A percentile compares a stretch with the other conserved stretches of the same genome.
Conservation (phyloP, 2,329 filamentous ascomycete genomes). For the Trichoderma lentiforme region DNA sequence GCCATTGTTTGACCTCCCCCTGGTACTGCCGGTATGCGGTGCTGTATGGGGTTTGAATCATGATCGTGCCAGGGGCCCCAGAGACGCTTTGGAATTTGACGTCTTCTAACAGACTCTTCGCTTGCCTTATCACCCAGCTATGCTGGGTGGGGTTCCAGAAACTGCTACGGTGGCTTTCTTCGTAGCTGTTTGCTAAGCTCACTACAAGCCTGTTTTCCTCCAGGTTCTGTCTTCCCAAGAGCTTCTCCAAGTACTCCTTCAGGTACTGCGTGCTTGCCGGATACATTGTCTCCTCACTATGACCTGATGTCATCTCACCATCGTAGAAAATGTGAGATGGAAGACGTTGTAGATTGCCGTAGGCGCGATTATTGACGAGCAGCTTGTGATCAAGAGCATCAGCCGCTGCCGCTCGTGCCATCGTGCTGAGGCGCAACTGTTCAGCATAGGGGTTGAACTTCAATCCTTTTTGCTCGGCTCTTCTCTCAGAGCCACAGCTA, state of each 20-base stretch:
- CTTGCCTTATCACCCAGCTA: conserved; percentile 35
- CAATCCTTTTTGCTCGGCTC: conserved; percentile 21
- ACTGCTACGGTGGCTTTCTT: conserved; percentile 32
- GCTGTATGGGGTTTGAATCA: conserved; percentile 45
- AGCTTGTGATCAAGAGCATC: conserved; percentile 34
- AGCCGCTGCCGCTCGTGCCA: conserved; percentile 37
- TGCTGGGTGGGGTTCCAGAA: conserved; percentile 42
- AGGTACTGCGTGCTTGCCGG: conserved; percentile 30
- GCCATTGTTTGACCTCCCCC: conserved; percentile 28
- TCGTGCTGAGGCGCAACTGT: conserved; percentile 36
- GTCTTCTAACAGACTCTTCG: conserved; percentile 32
- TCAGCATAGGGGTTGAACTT: conserved; percentile 32
- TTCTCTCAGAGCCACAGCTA: conserved; percentile 22
- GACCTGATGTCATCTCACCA: conserved; percentile 36
- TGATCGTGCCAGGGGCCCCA: conserved; percentile 35
- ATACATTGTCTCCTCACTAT: conserved; percentile 24
- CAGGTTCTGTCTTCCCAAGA: conserved; percentile 21
- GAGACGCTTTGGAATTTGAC: conserved; percentile 32
- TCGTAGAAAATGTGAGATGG: conserved; percentile 43
- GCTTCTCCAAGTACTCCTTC: conserved; percentile 28
- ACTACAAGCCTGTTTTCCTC: conserved; percentile 39
- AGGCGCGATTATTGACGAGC: conserved; percentile 38
- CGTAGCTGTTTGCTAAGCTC: conserved; percentile 27
- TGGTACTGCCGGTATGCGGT: conserved; percentile 37
- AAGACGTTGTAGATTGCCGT: conserved; percentile 39